Evolutionary conservation across 192 early-diverging fungal species (phyloP), one percentile per base, ranked within the genome.

Genomic region (Coemansia sp.): DNA sequence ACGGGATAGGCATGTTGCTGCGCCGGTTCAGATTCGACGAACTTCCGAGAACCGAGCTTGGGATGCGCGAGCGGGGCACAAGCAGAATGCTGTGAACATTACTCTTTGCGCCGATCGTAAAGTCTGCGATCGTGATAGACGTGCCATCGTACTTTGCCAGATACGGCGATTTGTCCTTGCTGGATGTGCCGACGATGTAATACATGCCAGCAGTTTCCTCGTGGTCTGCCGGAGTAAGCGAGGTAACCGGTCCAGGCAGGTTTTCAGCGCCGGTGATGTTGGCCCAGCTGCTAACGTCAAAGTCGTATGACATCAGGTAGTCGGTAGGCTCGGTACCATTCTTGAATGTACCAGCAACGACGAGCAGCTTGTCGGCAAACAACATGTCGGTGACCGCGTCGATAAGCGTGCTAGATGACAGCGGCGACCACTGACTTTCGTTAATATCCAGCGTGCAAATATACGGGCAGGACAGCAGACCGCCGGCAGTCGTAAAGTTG

Each of bases 321-420:
- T 52, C 51, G 0, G 62, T 43, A 2, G 70, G 62, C 9, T 70
- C 59, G 0, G 80, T 77, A 48, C 76, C 78, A 23, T 83, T 84
- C 38, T 71, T 59, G 67, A 87, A 86, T 9, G 63, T 67, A 6
- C 85, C 86, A 15, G 73, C 86, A 1, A 86, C 78, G 30, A 81
- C 23, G 11, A 86, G 44, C 8, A 23, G 55, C 37, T 60, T 67
- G n/a, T 62, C 69, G 48, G 55, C 47, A 44, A 80, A 73, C 33
- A 69, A 42, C 67, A 80, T 47, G 19, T 80, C 78, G 33, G 59
- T 65, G 23, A 81, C 70, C 22, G 61, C 47, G 40, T 60, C 73
- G 13, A 71, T 46, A 42, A 78, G 61, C 25, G 59, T 42, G 61
- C 66, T 73, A 5, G 71, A n/a, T 3, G 59, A 48, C 44, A 78